These are phyloP conservation scores for Cinnamomum micranthum DNA, from an alignment of 164 flowering plant genomes.

Conservation along the genomic window DNA sequence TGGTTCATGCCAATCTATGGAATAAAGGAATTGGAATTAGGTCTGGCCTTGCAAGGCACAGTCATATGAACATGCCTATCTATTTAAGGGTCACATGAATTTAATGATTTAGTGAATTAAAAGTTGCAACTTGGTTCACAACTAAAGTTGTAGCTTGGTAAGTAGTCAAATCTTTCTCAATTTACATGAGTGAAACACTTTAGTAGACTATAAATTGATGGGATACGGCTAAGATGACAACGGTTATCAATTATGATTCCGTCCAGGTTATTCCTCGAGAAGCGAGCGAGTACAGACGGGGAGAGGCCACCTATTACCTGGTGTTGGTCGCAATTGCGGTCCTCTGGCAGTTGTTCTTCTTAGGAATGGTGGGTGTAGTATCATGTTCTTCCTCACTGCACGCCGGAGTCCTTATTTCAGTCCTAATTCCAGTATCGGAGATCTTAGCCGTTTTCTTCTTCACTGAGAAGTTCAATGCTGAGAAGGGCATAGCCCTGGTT, in stretches of 20 bases:
- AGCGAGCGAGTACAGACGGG: conserved; percentile 40
- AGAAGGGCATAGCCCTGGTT: conserved; percentile 21
- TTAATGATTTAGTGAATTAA: too few relatives aligned
- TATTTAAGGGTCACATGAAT: too few relatives aligned
- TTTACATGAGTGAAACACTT: too few relatives aligned
- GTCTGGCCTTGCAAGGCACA: too few relatives aligned
- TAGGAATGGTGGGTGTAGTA: conserved; percentile 55
- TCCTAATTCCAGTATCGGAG: conserved; percentile 45
- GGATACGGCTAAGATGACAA: too few relatives aligned
- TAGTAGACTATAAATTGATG: too few relatives aligned
- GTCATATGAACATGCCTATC: too few relatives aligned
- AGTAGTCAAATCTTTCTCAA: too few relatives aligned
- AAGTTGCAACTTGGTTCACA: too few relatives aligned
- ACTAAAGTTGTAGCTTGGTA: too few relatives aligned
- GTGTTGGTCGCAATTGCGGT: conserved; percentile 31
- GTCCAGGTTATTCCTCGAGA: conserved; percentile 53
- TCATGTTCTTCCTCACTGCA: conserved; percentile 48
- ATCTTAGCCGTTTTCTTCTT: conserved; percentile 30
- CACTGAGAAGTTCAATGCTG: conserved; percentile 19
- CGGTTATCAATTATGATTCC: background rate
- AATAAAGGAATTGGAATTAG: too few relatives aligned
- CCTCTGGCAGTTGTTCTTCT: conserved; percentile 44
- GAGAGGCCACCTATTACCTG: conserved; percentile 40
- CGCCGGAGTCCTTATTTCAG: conserved; percentile 39
- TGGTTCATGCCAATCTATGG: too few relatives aligned